Evolutionary conservation across 257 asterid species (phyloP), one percentile per base, ranked within the genome.

Genomic region (Salvia splendens): DNA sequence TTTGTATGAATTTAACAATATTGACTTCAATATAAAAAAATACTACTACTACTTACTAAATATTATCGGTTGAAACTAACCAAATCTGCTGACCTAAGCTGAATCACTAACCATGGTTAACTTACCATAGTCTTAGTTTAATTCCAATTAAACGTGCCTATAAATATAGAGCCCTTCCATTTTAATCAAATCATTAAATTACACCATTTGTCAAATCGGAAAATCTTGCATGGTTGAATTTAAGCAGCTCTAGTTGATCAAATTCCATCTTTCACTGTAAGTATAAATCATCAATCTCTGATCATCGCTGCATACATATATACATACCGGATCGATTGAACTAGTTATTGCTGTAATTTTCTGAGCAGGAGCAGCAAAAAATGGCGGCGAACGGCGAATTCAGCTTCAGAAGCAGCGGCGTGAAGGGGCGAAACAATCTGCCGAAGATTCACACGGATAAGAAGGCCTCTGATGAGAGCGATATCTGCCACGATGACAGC

Each of bases 401-500:
- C 74, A 84, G 86, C 75, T 84, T 85, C 80, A 28, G 56, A 71
- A 61, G 81, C 75, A 9, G 61, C 73, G 43, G 63, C 61, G 59
- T 63, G 47, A 82, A 64, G 70, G 85, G 95, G 8, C 75, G 88
- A 20, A 72, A 68, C 5, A 87, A 85, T 0, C 73, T 87, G 58
- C 86, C 98, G n/a, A 81, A 69, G 78, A 87, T 92, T 67, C 89
- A 85, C 15, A 92, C 98, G 1, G 76, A 87, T 12, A 92, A 84
- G 78, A 84, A 66, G 45, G 67, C 68, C 0, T 77, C 70, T 0
- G 75, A 81, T 0, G 83, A 75, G 5, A 59, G 64, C 12, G 82
- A 68, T 64, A 67, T 92, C 70, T 92, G 98, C 81, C 92, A 89
- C 68, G 96, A 92, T 42, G 98, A 92, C 73, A 84, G 91, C 56